phyloP scores from a whole-genome alignment of 2,329 filamentous ascomycete genomes.

The Pseudogymnoascus sp. region DNA sequence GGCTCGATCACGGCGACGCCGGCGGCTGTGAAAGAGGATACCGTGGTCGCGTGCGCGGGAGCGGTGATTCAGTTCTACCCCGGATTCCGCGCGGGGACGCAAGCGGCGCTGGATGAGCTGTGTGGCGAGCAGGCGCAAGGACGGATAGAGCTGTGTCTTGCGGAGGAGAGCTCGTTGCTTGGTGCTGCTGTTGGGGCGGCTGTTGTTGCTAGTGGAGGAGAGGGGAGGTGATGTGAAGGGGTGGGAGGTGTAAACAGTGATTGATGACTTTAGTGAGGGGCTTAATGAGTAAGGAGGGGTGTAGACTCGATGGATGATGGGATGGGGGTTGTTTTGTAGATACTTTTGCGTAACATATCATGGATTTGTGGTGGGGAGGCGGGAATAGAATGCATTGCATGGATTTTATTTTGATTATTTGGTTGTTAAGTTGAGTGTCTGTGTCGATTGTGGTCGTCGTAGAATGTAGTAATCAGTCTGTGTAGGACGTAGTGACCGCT shows the following conservation, averaged over 20 bases:
- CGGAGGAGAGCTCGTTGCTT: constrained; percentile 65
- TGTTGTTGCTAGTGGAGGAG: background rate
- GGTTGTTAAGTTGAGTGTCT: background rate
- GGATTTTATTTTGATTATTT: background rate
- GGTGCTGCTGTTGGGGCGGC: constrained; percentile 66
- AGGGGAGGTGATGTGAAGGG: background rate
- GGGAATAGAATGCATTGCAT: background rate
- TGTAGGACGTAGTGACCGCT: too few relatives aligned
- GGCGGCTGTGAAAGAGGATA: constrained; percentile 30
- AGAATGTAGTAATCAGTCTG: background rate
- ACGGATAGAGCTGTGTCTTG: constrained; percentile 55
- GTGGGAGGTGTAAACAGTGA: background rate
- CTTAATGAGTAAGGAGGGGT: background rate
- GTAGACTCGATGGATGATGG: background rate
- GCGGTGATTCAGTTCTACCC: constrained; percentile 75
- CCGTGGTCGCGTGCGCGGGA: constrained; percentile 68
- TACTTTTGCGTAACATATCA: background rate
- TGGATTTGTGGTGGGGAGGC: background rate
- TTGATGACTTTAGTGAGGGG: background rate
- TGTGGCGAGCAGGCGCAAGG: constrained; percentile 28
- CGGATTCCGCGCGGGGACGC: constrained; percentile 52
- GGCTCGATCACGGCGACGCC: background rate
- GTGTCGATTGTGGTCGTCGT: background rate
- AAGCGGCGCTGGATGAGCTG: constrained; percentile 54
- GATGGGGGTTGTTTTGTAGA: too few relatives aligned